Evolutionary conservation across 2,329 filamentous ascomycete species (phyloP).

Genomic region (Trichoderma semiorbis): DNA sequence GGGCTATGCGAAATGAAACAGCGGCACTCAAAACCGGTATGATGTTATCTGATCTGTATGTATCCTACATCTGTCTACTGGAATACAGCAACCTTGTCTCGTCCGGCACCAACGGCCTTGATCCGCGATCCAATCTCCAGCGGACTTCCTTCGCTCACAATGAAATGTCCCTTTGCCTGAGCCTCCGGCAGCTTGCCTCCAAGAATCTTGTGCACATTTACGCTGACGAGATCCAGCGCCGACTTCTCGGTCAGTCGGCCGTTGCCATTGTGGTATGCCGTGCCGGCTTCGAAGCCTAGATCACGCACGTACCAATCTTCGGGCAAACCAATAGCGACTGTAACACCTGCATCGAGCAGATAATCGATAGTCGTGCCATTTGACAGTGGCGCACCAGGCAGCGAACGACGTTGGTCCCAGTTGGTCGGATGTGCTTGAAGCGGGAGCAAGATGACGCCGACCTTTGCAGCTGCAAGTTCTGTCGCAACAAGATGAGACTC

Average conservation of each 20-base stretch:
- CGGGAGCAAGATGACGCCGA: conserved; percentile 59
- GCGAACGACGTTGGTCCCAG: conserved; percentile 61
- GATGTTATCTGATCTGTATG: background rate
- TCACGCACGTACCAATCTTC: conserved; percentile 63
- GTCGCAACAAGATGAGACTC: conserved; percentile 59
- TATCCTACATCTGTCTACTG: background rate
- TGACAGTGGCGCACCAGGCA: conserved; percentile 63
- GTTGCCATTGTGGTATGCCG: conserved; percentile 53
- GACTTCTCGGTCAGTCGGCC: conserved; percentile 52
- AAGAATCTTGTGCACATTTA: conserved; percentile 56
- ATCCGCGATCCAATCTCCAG: conserved; percentile 56
- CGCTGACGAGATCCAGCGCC: conserved; percentile 55
- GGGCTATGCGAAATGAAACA: background rate
- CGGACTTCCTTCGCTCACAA: conserved; percentile 61
- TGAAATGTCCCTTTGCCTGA: conserved; percentile 46
- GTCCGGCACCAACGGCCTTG: conserved; percentile 45
- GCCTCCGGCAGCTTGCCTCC: conserved; percentile 36
- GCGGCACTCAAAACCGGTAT: background rate
- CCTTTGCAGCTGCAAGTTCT: conserved; percentile 53
- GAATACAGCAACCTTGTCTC: conserved; percentile 35
- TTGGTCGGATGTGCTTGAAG: conserved; percentile 50
- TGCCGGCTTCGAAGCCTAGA: conserved; percentile 57
- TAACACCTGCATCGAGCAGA: conserved; percentile 57
- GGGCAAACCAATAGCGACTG: conserved; percentile 54
- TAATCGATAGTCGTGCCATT: conserved; percentile 60